Evolutionary conservation across 2,329 filamentous ascomycete genomes (phyloP).

Genomic region (Apiospora marii): DNA sequence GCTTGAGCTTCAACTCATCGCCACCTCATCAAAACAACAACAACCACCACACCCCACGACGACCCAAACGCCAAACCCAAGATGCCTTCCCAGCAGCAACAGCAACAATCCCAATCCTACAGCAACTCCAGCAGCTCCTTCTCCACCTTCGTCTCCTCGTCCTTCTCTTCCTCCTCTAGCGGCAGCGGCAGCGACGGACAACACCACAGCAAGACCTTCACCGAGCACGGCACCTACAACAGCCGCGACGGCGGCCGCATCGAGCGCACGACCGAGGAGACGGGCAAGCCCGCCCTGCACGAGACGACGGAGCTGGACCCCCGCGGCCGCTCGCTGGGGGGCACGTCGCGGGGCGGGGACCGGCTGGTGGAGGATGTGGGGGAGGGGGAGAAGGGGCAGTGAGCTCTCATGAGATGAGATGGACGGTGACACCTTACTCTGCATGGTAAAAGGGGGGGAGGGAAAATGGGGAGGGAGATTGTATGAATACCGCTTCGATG

Average conservation of each 20-base stretch:
- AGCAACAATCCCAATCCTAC: neutral
- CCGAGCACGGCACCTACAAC: constrained; percentile 11
- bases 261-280: constrained; percentile 15
- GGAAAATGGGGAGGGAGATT: neutral
- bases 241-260: constrained; percentile 22
- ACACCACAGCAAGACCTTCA: constrained; percentile 16
- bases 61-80: neutral
- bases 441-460: too few species aligned
- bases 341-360: constrained; percentile 3
- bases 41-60: neutral
- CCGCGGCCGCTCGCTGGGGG: neutral
- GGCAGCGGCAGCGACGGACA: neutral
- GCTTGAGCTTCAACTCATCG: neutral
- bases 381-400: neutral
- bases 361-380: constrained; percentile 5
- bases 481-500: neutral
- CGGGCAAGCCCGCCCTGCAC: constrained; percentile 5
- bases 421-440: neutral
- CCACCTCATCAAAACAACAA: neutral
- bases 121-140: constrained; percentile 7
- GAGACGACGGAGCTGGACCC: constrained; percentile 21
- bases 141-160: constrained; percentile 6
- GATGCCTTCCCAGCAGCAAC: neutral
- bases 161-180: neutral
- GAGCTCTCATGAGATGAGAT: neutral